Evolutionary conservation across 2,329 filamentous ascomycete species (phyloP).

Genomic region (Scedosporium apiospermum): DNA sequence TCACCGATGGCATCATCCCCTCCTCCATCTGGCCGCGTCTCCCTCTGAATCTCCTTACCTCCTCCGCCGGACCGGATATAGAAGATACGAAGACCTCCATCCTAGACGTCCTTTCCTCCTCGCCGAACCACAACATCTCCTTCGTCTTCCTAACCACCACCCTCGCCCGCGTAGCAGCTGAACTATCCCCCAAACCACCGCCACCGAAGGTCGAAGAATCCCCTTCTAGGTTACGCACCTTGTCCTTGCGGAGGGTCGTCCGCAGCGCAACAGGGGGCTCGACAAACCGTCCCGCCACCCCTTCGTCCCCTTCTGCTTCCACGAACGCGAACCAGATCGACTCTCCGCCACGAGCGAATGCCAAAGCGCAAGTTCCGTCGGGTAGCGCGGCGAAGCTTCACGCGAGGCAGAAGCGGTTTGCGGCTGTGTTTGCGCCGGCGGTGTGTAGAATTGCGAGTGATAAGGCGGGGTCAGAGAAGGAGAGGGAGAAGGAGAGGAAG

Average conservation of each 20-base stretch:
- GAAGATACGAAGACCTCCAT: conserved; percentile 43
- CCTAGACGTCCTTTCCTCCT: conserved; percentile 63
- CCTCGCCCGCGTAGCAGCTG: conserved; percentile 44
- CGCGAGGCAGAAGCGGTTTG: conserved; percentile 50
- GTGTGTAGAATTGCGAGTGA: conserved; percentile 43
- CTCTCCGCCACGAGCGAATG: conserved; percentile 16
- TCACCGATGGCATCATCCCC: conserved; percentile 73
- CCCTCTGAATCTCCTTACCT: conserved; percentile 48
- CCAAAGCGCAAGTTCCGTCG: conserved; percentile 9
- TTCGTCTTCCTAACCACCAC: conserved; percentile 83
- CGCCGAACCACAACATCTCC: conserved; percentile 74
- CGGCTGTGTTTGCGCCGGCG: conserved; percentile 53
- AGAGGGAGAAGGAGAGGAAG: conserved; percentile 43
- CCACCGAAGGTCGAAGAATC: conserved; percentile 3
- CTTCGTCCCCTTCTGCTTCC: conserved; percentile 31
- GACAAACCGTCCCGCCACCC: conserved; percentile 7
- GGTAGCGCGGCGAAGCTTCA: conserved; percentile 35
- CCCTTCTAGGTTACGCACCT: conserved; percentile 1
- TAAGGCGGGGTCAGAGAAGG: conserved; percentile 20
- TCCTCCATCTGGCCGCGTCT: conserved; percentile 60
- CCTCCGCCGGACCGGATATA: conserved; percentile 6
- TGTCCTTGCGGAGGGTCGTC: conserved; percentile 6
- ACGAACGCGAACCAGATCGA: conserved; percentile 20
- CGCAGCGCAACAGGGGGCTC: conserved; percentile 10
- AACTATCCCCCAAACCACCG: conserved; percentile 27